Conservation (phyloP, 768 basidiomycete species). For the Pisolithus sp. region DNA sequence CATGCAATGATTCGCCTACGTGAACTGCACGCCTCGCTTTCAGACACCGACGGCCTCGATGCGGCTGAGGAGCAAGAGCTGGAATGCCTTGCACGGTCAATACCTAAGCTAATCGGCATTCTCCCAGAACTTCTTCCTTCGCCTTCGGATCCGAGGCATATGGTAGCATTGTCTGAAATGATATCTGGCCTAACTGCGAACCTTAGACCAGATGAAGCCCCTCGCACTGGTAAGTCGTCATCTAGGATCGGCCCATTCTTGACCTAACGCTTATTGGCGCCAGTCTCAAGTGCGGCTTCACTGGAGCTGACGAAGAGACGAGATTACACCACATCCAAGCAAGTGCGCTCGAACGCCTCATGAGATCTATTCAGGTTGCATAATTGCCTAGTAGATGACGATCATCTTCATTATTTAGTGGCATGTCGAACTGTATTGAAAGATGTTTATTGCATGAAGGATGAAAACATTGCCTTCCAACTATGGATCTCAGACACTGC, state of each 20-base stretch:
- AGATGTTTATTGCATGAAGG: conserved; percentile 11
- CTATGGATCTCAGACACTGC: no score
- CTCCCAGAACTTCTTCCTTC: conserved; percentile 65
- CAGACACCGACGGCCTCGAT: conserved; percentile 40
- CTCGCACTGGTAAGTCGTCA: conserved; percentile 48
- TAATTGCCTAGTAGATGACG: conserved; percentile 10
- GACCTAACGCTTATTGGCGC: conserved; percentile 14
- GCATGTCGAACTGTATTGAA: conserved; percentile 1
- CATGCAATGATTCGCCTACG: conserved; percentile 57
- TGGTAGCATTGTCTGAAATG: conserved; percentile 70
- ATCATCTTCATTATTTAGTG: conserved; percentile 3
- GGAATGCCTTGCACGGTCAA: conserved; percentile 50
- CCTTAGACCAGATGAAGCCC: conserved; percentile 56
- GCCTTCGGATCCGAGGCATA: conserved; percentile 54
- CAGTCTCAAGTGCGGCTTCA: conserved; percentile 41
- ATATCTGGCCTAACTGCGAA: conserved; percentile 51
- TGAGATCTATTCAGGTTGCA: conserved; percentile 45
- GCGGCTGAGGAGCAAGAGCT: conserved; percentile 44
- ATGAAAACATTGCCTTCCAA: no score
- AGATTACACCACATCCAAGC: conserved; percentile 59
- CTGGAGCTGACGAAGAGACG: conserved; percentile 49
- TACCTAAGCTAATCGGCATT: conserved; percentile 60
- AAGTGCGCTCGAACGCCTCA: conserved; percentile 58
- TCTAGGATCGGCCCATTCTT: not conserved
- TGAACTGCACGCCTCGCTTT: conserved; percentile 41